Evolutionary conservation across 306 rosid species (phyloP), one percentile per base, ranked within the genome.

Genomic region (Lathyrus oleraceus): DNA sequence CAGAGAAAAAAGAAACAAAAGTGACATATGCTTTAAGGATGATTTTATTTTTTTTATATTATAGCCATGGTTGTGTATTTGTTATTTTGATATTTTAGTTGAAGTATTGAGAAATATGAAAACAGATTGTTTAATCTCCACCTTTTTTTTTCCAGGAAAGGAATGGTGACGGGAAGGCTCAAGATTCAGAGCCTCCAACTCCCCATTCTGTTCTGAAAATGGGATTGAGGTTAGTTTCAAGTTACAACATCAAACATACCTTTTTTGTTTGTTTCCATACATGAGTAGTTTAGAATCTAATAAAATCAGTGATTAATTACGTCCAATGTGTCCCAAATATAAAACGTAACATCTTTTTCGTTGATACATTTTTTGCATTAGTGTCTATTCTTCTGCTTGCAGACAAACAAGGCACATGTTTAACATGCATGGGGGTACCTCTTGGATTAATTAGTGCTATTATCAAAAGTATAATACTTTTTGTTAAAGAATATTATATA

Each of bases 121-220:
- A 47, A 25, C 25, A 40, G 28, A 49, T 28, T 36, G 56, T 69
- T 74, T 48, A 60, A 51, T 79, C 35, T 35, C 57, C 4, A 20
- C 40, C 58, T 53, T 78, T 75, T 44, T 69, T 72, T 62, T 81
- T 77, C 65, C 83, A 95, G 97, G 99, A 91, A 70, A 87, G 90
- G 84, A 91, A 85, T 82, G 88, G 89, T 20, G 95, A 89, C 17
- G 81, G 80, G 21, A 94, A 72, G 77, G 79, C 76, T 79, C 96
- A 76, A 57, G 97, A 88, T 59, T 88, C 96, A 32, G 99, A 95
- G 81, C 97, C 97, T 76, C 90, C 91, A 45, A 91, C 99, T 71
- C 97, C 99, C 47, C 96, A 85, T 84, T 81, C 96, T 73, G 71
- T 91, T 73, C 20, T 81, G 62, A 91, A 87, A 84, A 90, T 90